Conservation (phyloP, 169 alveolate species). For the Eimeria praecox region DNA sequence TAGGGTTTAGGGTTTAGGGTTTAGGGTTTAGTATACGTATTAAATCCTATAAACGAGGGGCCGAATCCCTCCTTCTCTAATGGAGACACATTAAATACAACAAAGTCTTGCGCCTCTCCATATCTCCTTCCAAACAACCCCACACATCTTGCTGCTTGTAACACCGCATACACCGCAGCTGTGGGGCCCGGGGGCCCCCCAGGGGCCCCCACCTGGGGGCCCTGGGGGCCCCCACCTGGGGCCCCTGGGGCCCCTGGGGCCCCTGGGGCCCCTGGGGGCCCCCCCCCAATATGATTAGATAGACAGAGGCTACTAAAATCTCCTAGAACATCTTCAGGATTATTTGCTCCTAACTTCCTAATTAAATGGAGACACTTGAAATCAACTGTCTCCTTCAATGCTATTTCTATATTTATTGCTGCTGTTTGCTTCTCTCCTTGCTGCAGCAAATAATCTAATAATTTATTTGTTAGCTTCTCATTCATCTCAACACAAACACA, state of each 20-base stretch:
- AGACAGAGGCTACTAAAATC: slow-evolving; percentile 45
- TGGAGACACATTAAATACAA: slow-evolving; percentile 44
- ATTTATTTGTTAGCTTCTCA: slow-evolving; percentile 11
- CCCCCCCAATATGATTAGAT: no score
- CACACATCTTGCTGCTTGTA: slow-evolving; percentile 18
- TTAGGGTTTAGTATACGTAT: slow-evolving; percentile 16
- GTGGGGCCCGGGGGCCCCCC: no score
- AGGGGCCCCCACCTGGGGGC: slow-evolving; percentile 21
- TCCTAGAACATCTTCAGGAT: slow-evolving; percentile 47
- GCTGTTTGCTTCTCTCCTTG: slow-evolving; percentile 50
- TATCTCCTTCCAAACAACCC: slow-evolving; percentile 51
- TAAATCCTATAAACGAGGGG: slow-evolving; percentile 63
- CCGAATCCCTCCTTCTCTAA: slow-evolving; percentile 30
- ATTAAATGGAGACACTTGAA: slow-evolving; percentile 1
- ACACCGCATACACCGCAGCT: slow-evolving; percentile 44
- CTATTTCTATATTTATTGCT: not conserved
- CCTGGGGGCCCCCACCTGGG: not conserved
- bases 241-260: no score
- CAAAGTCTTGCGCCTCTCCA: slow-evolving; percentile 44
- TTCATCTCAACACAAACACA: slow-evolving; percentile 68
- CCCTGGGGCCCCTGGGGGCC: no score
- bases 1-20: slow-evolving; percentile 37
- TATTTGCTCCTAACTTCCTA: not conserved
- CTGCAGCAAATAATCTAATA: slow-evolving; percentile 19
- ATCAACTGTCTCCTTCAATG: not conserved